Evolutionary conservation across 257 asterid genomes (phyloP).

Genomic region (Fraxinus excelsior): DNA sequence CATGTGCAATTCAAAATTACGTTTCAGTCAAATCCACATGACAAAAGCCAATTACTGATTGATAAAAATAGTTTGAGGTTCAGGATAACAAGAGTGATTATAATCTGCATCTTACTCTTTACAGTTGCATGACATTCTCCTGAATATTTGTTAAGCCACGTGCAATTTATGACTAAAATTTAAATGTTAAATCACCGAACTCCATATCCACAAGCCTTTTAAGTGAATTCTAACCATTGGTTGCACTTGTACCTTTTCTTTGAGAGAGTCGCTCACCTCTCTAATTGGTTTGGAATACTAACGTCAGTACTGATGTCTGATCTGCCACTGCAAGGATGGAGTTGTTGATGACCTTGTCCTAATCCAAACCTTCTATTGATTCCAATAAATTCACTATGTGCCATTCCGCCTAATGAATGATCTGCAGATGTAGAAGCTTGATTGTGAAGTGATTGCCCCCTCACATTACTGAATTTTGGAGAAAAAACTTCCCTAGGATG

Average conservation of each 20-base stretch:
- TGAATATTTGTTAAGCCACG: neutral
- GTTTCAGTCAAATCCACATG: slow-evolving; percentile 3
- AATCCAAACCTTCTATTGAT: slow-evolving; percentile 38
- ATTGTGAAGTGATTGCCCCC: slow-evolving; percentile 39
- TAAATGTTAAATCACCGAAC: slow-evolving; percentile 31
- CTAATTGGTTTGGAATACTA: slow-evolving; percentile 49
- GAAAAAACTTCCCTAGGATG: slow-evolving; percentile 40
- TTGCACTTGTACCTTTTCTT: slow-evolving; percentile 46
- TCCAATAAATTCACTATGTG: slow-evolving; percentile 47
- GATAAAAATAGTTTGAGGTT: neutral
- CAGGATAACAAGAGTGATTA: neutral
- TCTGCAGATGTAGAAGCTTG: slow-evolving; percentile 68
- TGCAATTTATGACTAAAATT: slow-evolving; percentile 16
- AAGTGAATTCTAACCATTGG: slow-evolving; percentile 43
- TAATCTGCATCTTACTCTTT: neutral
- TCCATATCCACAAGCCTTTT: slow-evolving; percentile 41
- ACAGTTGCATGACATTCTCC: neutral
- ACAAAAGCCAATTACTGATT: neutral
- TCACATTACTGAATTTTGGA: slow-evolving; percentile 43
- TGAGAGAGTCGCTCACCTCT: slow-evolving; percentile 60
- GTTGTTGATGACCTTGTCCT: slow-evolving; percentile 57
- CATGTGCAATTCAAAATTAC: neutral
- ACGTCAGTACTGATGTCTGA: slow-evolving; percentile 53
- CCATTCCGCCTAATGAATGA: slow-evolving; percentile 38
- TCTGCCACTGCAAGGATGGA: slow-evolving; percentile 59